Evolutionary conservation across 306 rosid species (phyloP).

Genomic region (Prunus mume): DNA sequence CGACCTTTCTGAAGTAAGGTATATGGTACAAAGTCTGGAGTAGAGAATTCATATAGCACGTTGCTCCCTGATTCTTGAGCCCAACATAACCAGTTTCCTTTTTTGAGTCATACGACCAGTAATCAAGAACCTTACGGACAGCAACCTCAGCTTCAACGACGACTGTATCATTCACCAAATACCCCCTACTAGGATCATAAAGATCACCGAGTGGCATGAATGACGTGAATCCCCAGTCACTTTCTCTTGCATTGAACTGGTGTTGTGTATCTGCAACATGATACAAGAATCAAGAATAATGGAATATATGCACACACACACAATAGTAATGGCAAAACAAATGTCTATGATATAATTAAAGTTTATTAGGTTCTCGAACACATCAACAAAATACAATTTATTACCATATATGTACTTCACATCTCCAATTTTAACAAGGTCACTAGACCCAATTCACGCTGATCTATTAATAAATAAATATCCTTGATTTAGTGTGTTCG

Average conservation of each 20-base stretch:
- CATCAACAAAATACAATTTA: background rate
- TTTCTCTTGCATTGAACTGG: conserved; percentile 84
- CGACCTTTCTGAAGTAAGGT: conserved; percentile 89
- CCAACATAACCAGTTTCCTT: conserved; percentile 97
- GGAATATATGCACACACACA: background rate
- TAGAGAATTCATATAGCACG: conserved; percentile 97
- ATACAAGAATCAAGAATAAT: conserved; percentile 18
- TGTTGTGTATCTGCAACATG: conserved; percentile 71
- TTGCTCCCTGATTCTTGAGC: conserved; percentile 94
- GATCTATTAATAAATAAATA: background rate
- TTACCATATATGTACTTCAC: background rate
- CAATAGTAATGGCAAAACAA: too few species aligned
- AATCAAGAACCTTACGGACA: conserved; percentile 76
- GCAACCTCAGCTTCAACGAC: conserved; percentile 84
- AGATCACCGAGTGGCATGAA: conserved; percentile 89
- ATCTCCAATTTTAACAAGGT: background rate
- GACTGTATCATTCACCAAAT: conserved; percentile 69
- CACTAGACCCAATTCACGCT: background rate
- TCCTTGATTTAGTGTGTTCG: background rate
- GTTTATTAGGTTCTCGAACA: background rate
- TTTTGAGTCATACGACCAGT: conserved; percentile 86
- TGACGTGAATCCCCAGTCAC: conserved; percentile 90
- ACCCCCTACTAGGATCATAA: conserved; percentile 73
- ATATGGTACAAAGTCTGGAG: conserved; percentile 93
- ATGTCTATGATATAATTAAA: background rate